Percentiles rank a stretch among this genome's conserved stretches.
Evolutionary conservation across 805 yeast species (phyloP).

Genomic region (Teunomyces kruisii): DNA sequence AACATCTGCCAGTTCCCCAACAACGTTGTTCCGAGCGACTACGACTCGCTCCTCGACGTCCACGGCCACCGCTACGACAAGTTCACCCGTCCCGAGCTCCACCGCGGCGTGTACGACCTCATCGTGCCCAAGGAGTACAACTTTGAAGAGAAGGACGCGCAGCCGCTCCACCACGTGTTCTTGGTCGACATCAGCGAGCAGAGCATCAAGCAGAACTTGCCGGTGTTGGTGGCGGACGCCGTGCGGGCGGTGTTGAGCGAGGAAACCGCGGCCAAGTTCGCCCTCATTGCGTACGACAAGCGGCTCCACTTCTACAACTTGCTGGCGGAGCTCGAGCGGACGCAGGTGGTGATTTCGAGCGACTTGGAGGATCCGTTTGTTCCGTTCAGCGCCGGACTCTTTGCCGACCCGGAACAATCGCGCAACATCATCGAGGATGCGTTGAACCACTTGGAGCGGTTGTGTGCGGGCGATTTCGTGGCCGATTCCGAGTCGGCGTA

Average conservation of each 20-base stretch:
- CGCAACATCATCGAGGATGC: conserved; percentile 64
- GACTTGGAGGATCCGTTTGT: conserved; percentile 78
- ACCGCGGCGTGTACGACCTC: conserved; percentile 81
- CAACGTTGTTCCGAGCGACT: conserved; percentile 66
- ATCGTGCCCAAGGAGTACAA: conserved; percentile 75
- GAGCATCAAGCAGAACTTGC: conserved; percentile 58
- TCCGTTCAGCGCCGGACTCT: conserved; percentile 77
- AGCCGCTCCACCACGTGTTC: conserved; percentile 66
- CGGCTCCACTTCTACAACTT: conserved; percentile 72
- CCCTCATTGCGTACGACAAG: conserved; percentile 76
- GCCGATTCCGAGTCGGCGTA: conserved; percentile 63
- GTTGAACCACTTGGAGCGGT: conserved; percentile 56
- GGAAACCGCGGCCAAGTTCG: conserved; percentile 43
- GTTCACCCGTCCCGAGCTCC: conserved; percentile 69
- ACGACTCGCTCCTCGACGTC: conserved; percentile 59
- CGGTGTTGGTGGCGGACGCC: conserved; percentile 66
- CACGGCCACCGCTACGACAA: conserved; percentile 65
- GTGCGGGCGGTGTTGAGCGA: conserved; percentile 52
- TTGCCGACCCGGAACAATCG: conserved; percentile 75
- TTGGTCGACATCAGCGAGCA: conserved; percentile 67
- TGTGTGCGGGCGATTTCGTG: conserved; percentile 34
- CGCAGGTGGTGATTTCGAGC: conserved; percentile 59
- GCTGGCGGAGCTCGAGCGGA: conserved; percentile 51
- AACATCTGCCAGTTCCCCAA: conserved; percentile 79
- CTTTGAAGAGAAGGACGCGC: conserved; percentile 27